A percentile compares a stretch with the other conserved stretches of the same genome.
Evolutionary conservation across 192 early-diverging fungal genomes (phyloP).

Genomic region (Glomus cerebriforme): DNA sequence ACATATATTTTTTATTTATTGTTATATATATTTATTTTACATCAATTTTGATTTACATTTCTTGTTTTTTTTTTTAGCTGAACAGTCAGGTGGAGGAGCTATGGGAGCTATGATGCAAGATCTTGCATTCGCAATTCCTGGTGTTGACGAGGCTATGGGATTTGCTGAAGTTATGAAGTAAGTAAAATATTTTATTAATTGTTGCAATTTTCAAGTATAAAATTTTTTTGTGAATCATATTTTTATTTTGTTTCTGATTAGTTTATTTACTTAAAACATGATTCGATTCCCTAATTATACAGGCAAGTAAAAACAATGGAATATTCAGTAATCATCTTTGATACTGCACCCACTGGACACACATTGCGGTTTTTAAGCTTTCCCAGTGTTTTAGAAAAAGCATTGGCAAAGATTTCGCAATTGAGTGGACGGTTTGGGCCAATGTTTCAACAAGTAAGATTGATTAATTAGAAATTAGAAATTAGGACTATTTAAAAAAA

Average conservation of each 20-base stretch:
- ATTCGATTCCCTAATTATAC: not conserved
- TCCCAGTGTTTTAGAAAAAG: conserved; percentile 97
- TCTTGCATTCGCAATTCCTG: conserved; percentile 98
- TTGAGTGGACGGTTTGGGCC: conserved; percentile 93
- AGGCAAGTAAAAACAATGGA: conserved; percentile 99
- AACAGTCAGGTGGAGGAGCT: conserved; percentile 65
- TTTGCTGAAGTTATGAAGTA: conserved; percentile 99
- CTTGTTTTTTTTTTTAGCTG: conserved; percentile 42
- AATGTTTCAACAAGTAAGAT: conserved; percentile 82
- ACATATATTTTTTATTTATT: conserved; percentile 25
- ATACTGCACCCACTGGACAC: conserved; percentile 99
- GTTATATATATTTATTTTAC: conserved; percentile 24
- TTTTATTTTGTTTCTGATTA: not conserved
- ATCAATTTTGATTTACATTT: not conserved
- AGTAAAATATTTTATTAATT: conserved; percentile 16
- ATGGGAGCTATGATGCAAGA: conserved; percentile 94
- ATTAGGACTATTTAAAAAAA: not conserved
- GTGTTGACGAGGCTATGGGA: conserved; percentile 99
- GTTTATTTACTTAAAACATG: not conserved
- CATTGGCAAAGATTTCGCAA: conserved; percentile 92
- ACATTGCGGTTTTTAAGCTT: conserved; percentile 99
- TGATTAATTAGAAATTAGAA: not conserved
- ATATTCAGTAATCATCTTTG: conserved; percentile 97
- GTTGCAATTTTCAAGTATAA: not conserved
- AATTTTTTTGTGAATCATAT: not conserved